Conservation (phyloP, 2,329 filamentous ascomycete species). For the Cryphonectria parasitica region DNA sequence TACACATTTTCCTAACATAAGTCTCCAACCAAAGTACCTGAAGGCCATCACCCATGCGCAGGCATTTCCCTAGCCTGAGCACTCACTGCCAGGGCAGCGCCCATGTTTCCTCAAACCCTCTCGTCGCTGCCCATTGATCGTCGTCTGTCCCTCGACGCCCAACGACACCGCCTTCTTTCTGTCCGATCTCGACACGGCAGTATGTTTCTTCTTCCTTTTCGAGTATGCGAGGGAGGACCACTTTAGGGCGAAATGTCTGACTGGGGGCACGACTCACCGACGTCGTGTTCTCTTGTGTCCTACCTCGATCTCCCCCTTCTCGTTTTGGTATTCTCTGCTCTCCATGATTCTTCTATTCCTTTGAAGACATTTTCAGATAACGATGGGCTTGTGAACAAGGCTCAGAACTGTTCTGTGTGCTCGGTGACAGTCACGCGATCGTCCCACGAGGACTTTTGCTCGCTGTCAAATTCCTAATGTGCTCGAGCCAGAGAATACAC, state of each 20-base stretch:
- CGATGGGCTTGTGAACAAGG: too few relatives aligned
- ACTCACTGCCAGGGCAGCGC: neutral
- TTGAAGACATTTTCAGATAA: too few relatives aligned
- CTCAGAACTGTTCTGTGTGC: too few relatives aligned
- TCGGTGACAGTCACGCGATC: too few relatives aligned
- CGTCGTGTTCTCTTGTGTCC: neutral
- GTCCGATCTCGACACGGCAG: neutral
- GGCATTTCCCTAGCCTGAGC: neutral
- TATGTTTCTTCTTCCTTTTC: neutral
- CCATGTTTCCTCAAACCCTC: neutral
- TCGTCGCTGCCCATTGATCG: neutral
- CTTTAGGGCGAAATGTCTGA: neutral
- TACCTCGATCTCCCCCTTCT: neutral
- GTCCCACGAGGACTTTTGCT: too few relatives aligned
- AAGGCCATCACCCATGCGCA: neutral
- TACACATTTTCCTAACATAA: neutral
- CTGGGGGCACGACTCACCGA: neutral
- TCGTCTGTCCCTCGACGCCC: neutral
- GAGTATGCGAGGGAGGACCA: neutral
- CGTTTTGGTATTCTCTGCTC: too few relatives aligned
- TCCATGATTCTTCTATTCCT: too few relatives aligned
- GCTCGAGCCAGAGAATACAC: neutral
- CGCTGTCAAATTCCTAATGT: neutral
- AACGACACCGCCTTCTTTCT: neutral
- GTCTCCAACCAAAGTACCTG: neutral